Evolutionary conservation across 768 basidiomycete species (phyloP).

Genomic region (Rhodotorula graminis): DNA sequence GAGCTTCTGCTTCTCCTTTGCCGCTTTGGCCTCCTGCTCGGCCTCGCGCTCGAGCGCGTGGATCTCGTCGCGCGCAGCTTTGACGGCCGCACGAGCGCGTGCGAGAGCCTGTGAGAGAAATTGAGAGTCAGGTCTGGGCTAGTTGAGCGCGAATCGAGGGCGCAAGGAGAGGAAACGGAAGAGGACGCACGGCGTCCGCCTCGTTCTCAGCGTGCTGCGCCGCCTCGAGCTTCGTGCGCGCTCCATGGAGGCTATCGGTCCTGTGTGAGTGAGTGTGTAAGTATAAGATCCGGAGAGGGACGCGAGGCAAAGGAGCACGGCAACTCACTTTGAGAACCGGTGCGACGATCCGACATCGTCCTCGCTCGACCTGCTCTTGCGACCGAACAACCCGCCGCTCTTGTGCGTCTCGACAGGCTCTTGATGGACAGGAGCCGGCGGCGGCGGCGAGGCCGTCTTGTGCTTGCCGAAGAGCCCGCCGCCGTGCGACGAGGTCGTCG

Average conservation of each 20-base stretch:
- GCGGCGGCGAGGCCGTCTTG: background rate
- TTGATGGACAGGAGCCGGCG: background rate
- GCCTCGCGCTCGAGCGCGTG: slow-evolving; percentile 19
- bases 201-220: slow-evolving; percentile 9
- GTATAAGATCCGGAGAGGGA: background rate
- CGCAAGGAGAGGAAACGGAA: no score
- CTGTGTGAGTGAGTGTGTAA: no score
- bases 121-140: background rate
- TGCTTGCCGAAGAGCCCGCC: background rate
- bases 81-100: background rate
- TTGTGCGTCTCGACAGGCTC: background rate
- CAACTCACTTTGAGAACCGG: background rate
- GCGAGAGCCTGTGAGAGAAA: slow-evolving; percentile 19
- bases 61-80: slow-evolving; percentile 16
- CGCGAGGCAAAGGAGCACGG: background rate
- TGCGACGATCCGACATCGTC: background rate
- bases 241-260: slow-evolving; percentile 1
- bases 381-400: background rate
- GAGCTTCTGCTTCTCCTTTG: background rate
- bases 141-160: no score
- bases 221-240: slow-evolving; percentile 4
- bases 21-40: slow-evolving; percentile 2
- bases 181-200: slow-evolving; percentile 12
- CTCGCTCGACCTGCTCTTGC: background rate
- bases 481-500: background rate